Base-by-base conservation (phyloP, 2,329 filamentous ascomycete species). In the Colletotrichum tabaci region DNA sequence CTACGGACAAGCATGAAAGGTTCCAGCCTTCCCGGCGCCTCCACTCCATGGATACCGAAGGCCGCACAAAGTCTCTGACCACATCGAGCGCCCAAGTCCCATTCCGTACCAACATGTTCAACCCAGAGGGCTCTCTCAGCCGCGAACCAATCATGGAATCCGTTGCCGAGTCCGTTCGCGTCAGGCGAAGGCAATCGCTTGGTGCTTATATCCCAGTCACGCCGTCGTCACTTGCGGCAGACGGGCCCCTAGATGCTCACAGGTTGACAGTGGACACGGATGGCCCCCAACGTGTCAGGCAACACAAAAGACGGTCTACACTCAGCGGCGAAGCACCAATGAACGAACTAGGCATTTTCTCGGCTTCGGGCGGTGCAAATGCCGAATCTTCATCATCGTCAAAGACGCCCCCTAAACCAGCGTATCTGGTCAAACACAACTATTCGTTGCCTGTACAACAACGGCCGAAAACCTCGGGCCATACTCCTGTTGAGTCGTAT, bases 381-480 rank as follows among this genome's bases (percentile, higher is more conserved):
- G 57, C 50, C 8, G 63, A 69, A 3, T 44, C 70, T 8, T 30
- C 61, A 2, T 65, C 63, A 26, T 74, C 74, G 2, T 49, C 74
- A 2, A 69, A 61, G 57, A 50, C 70, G 9, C 69, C 73, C 4
- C 75, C 76, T 1, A 77, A 77, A 26, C 75, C 76, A 1, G 71
- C 76, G n/a, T 55, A 75, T 30, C 63, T 76, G 12, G 73, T 74
- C 6, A 77, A 75, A 44, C 67, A 71, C 18, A 74, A 74, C n/a
- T 74, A 74, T 23, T 74, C 73, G 26, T 50, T 73, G 44, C 73
- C 73, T 4, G 58, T 70, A 4, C 67, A 71, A 44, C 67, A 72
- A 56, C 52, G 71, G 1, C 71, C 62, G 7, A 73, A 63, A 21
- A 67, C 67, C 7, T 66, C 70, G 21, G 61, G 56, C 46, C 61